Evolutionary conservation across 805 yeast species (phyloP).

Genomic region (Wickerhamomyces strasburgensis): DNA sequence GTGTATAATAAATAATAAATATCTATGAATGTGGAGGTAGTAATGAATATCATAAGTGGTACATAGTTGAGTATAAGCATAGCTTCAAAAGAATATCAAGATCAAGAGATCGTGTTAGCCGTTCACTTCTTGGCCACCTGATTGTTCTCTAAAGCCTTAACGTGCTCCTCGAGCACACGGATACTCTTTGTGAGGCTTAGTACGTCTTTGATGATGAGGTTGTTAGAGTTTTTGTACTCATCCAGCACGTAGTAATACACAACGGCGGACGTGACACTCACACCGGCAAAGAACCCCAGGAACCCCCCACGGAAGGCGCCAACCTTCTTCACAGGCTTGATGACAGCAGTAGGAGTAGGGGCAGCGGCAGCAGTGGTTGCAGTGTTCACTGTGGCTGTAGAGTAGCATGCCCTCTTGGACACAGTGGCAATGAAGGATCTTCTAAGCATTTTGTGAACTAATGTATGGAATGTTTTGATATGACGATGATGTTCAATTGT

Average conservation of each 20-base stretch:
- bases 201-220: constrained; percentile 71
- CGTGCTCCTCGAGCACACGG: constrained; percentile 62
- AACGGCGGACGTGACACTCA: constrained; percentile 65
- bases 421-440: background rate
- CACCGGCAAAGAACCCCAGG: constrained; percentile 77
- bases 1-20: no score
- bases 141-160: constrained; percentile 47
- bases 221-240: constrained; percentile 69
- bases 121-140: no score
- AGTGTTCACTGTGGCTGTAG: constrained; percentile 3
- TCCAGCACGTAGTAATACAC: constrained; percentile 76
- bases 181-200: constrained; percentile 65
- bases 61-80: no score
- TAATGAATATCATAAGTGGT: no score
- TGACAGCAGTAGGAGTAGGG: constrained; percentile 2
- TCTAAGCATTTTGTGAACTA: constrained; percentile 7
- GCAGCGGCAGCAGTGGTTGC: background rate
- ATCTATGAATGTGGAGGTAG: no score
- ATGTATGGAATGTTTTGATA: no score
- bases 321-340: constrained; percentile 25
- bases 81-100: no score
- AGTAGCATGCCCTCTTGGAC: constrained; percentile 7
- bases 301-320: constrained; percentile 46
- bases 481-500: no score
- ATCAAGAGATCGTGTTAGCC: no score